phyloP scores from a whole-genome alignment of 345 rosid species.

The Tarenaya hassleriana region DNA sequence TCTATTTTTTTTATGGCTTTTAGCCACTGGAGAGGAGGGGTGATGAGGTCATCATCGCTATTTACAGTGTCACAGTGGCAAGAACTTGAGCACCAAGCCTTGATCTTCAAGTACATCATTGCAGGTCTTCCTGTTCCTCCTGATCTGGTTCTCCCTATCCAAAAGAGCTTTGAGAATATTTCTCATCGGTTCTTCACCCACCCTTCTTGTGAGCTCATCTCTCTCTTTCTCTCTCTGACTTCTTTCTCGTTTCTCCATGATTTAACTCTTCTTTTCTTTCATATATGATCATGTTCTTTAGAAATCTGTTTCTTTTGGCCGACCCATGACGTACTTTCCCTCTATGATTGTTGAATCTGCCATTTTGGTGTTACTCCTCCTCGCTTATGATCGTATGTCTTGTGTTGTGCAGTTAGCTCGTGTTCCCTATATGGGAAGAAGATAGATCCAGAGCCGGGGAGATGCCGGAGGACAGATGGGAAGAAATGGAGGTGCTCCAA shows the following conservation, averaged over 20 bases:
- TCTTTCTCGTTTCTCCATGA: too few relatives aligned
- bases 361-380: too few relatives aligned
- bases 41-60: too few relatives aligned
- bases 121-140: constrained; percentile 71
- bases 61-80: constrained; percentile 48
- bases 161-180: constrained; percentile 35
- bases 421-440: constrained; percentile 51
- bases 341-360: too few relatives aligned
- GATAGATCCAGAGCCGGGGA: constrained; percentile 77
- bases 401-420: constrained; percentile 29
- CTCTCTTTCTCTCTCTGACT: constrained; percentile 4
- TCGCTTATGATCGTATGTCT: too few relatives aligned
- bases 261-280: neutral
- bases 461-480: constrained; percentile 82
- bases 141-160: constrained; percentile 55
- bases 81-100: constrained; percentile 89
- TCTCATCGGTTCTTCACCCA: constrained; percentile 26
- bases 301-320: too few relatives aligned
- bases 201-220: constrained; percentile 18
- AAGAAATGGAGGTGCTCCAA: constrained; percentile 96
- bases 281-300: neutral
- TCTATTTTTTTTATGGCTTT: too few relatives aligned
- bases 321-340: too few relatives aligned
- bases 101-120: constrained; percentile 68
- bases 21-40: too few relatives aligned